phyloP scores from a whole-genome alignment of 176 grass and related monocot species.

The Eragrostis nindensis region DNA sequence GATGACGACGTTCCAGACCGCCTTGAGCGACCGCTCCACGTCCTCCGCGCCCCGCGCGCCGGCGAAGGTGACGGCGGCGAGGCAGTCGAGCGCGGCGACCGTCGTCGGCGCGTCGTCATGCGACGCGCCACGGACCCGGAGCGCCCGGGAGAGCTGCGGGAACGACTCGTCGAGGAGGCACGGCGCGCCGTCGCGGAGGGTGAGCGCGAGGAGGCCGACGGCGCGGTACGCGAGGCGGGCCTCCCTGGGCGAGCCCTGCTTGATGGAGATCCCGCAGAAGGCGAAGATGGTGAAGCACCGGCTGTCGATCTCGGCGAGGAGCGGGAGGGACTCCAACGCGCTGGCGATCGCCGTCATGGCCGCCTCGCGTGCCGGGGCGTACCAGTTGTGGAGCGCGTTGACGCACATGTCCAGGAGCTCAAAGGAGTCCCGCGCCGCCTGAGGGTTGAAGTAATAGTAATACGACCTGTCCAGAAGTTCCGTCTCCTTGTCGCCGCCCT shows the following conservation, averaged over 20 bases:
- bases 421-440: too few species aligned
- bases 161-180: neutral
- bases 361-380: neutral
- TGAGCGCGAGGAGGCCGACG: constrained; percentile 43
- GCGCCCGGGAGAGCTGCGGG: neutral
- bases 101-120: neutral
- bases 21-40: neutral
- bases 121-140: neutral
- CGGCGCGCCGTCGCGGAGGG: neutral
- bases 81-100: constrained; percentile 27
- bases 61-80: constrained; percentile 35
- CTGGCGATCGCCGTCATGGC: constrained; percentile 10
- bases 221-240: constrained; percentile 42
- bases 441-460: too few species aligned
- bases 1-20: neutral
- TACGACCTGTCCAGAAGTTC: too few species aligned
- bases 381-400: too few species aligned
- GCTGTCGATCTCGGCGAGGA: neutral
- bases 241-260: neutral
- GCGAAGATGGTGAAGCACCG: constrained; percentile 18
- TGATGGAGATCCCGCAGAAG: constrained; percentile 25
- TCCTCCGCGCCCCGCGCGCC: neutral
- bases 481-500: too few species aligned
- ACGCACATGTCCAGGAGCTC: too few species aligned
- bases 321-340: neutral